Conservation (phyloP, 192 early-diverging fungal species). For the Gonapodya sp. region DNA sequence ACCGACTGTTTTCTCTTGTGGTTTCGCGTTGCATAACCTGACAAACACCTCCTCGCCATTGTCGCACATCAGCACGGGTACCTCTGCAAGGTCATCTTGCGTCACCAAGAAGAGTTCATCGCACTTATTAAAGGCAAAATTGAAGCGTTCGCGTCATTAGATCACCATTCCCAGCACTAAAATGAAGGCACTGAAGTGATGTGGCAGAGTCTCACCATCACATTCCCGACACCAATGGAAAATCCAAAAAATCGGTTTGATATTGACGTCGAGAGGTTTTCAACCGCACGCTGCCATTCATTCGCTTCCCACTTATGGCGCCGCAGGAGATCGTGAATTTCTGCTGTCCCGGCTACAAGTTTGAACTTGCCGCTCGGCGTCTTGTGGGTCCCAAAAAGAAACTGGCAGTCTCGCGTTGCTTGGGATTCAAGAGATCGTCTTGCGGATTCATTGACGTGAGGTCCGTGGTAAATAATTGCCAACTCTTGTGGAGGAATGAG, state of each 20-base stretch:
- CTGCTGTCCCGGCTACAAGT: not conserved
- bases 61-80: not conserved
- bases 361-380: not conserved
- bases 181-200: not conserved
- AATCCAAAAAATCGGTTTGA: not conserved
- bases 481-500: not conserved
- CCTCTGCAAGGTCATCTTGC: not conserved
- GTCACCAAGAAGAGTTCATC: not conserved
- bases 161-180: not conserved
- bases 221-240: not conserved
- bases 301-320: not conserved
- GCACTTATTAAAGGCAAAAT: no score
- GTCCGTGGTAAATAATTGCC: not conserved
- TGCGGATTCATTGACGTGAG: not conserved
- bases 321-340: not conserved
- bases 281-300: not conserved
- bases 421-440: not conserved
- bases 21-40: constrained; percentile 21
- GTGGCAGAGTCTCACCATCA: not conserved
- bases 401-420: no score
- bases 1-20: constrained; percentile 20
- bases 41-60: constrained; percentile 16
- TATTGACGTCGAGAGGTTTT: not conserved
- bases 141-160: no score
- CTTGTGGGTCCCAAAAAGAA: not conserved